Percentiles rank a stretch among this genome's conserved stretches.
Conservation (phyloP, 2,329 filamentous ascomycete species). For the Epichloe amarillans region DNA sequence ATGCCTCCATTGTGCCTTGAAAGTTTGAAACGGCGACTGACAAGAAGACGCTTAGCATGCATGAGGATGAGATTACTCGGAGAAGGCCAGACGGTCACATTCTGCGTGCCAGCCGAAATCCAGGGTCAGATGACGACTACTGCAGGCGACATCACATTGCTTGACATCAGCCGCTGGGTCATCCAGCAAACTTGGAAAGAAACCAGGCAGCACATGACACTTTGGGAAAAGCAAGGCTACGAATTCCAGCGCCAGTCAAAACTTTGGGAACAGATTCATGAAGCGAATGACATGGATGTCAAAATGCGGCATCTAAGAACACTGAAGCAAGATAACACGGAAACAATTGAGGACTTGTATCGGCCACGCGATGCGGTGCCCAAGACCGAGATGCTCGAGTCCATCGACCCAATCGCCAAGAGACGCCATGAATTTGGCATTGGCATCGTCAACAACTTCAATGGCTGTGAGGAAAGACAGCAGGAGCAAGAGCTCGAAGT, state of each 20-base stretch:
- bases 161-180: no score
- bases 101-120: no score
- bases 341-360: constrained; percentile 2
- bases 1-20: not conserved
- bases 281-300: not conserved
- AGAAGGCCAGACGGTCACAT: no score
- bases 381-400: not conserved
- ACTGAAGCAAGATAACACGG: not conserved
- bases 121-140: no score
- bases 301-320: not conserved
- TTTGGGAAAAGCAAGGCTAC: constrained; percentile 49
- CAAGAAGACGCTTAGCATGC: no score
- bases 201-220: constrained; percentile 27
- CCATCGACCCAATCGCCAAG: not conserved
- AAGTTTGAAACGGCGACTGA: not conserved
- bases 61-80: no score
- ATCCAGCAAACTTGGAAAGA: no score
- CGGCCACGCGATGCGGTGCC: not conserved
- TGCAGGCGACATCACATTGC: no score
- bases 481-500: constrained; percentile 49
- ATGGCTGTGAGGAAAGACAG: constrained; percentile 23
- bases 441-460: not conserved
- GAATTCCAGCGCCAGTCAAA: constrained; percentile 30
- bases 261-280: constrained; percentile 17
- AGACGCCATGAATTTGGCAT: not conserved